Evolutionary conservation across 306 rosid species (phyloP).

Genomic region (Quercus rubra): DNA sequence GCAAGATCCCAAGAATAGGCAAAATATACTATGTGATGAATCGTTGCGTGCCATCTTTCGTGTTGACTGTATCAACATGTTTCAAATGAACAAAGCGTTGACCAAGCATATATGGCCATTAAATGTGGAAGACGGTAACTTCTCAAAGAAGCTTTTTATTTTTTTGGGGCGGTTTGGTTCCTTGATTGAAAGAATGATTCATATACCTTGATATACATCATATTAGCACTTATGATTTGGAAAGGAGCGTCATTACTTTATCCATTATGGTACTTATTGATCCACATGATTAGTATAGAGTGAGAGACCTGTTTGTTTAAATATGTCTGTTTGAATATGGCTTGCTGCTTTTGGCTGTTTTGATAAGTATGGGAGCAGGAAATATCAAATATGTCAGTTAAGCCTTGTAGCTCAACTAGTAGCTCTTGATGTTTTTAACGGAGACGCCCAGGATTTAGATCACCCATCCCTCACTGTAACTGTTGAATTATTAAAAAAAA

Average conservation of each 20-base stretch:
- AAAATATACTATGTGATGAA: slow-evolving; percentile 31
- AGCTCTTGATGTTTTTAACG: too few species aligned
- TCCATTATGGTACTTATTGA: not conserved
- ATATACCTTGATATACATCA: not conserved
- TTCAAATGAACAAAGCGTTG: slow-evolving; percentile 42
- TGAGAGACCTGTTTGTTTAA: not conserved
- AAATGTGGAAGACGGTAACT: too few species aligned
- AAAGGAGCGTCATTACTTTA: not conserved
- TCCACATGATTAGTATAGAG: not conserved
- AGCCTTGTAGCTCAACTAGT: too few species aligned
- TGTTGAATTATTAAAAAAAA: not conserved
- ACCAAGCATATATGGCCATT: slow-evolving; percentile 35
- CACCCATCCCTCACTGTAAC: too few species aligned
- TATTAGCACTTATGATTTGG: not conserved
- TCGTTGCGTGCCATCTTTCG: slow-evolving; percentile 24
- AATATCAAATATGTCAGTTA: too few species aligned
- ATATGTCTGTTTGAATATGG: not conserved
- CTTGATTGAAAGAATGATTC: not conserved
- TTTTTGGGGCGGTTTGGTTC: not conserved
- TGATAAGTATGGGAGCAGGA: too few species aligned
- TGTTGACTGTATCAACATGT: slow-evolving; percentile 34
- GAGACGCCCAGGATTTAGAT: too few species aligned
- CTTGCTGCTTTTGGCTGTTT: too few species aligned
- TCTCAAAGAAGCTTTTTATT: not conserved
- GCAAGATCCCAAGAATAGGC: slow-evolving; percentile 37